phyloP scores from a whole-genome alignment of 2,329 filamentous ascomycete genomes.

The Pyrenochaeta sp. region DNA sequence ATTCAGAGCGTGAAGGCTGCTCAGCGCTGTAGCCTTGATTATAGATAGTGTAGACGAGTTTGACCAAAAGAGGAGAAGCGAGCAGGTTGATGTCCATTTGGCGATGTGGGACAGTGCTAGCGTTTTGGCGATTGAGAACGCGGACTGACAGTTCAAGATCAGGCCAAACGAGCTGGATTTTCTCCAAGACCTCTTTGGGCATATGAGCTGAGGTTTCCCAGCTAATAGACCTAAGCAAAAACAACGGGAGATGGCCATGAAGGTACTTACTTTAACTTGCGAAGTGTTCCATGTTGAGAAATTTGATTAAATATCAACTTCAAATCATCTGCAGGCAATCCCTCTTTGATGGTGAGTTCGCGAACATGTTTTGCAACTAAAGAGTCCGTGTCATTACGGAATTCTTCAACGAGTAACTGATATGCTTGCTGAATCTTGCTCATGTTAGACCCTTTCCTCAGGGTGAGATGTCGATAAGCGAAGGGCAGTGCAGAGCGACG shows the following conservation, averaged over 20 bases:
- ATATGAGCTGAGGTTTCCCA: constrained; percentile 11
- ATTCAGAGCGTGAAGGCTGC: constrained; percentile 7
- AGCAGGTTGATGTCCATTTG: constrained; percentile 16
- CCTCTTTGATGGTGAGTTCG: constrained; percentile 7
- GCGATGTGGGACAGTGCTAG: neutral
- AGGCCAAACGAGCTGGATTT: constrained; percentile 13
- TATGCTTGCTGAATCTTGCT: neutral
- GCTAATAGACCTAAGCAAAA: neutral
- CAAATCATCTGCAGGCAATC: constrained; percentile 12
- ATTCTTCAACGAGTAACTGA: neutral
- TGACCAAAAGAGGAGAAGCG: constrained; percentile 11
- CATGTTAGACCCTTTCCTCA: neutral
- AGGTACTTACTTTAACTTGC: constrained; percentile 2
- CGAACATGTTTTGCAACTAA: constrained; percentile 11
- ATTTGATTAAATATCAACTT: constrained; percentile 8
- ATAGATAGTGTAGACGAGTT: constrained; percentile 12
- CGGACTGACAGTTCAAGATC: constrained; percentile 11
- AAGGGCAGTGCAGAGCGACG: constrained; percentile 5
- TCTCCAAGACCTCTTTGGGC: constrained; percentile 5
- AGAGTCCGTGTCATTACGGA: constrained; percentile 1
- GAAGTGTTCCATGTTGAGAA: constrained; percentile 1
- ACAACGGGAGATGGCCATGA: too few species aligned
- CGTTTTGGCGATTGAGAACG: constrained; percentile 1
- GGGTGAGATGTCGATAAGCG: constrained; percentile 7
- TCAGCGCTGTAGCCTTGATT: constrained; percentile 1